Percentiles rank a stretch among this genome's conserved stretches.
Evolutionary conservation across 495 filamentous ascomycete genomes (phyloP).

Genomic region (Ramalina peruviana): DNA sequence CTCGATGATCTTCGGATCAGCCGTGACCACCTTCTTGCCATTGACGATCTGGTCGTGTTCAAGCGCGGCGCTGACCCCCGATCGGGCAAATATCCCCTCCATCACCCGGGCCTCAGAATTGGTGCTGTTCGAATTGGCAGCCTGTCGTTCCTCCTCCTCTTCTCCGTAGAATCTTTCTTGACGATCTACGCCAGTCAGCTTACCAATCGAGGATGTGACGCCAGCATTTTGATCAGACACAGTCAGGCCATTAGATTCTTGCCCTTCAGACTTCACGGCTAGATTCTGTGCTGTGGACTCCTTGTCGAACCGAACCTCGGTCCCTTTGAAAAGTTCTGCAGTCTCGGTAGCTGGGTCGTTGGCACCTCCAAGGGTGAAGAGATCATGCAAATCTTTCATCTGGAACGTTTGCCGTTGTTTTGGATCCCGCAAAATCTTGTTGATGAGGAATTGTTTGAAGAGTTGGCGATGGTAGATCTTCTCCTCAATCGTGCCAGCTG

Average conservation of each 20-base stretch:
- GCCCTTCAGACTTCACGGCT: slow-evolving; percentile 1
- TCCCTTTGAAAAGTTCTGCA: slow-evolving; percentile 66
- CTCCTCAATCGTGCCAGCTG: slow-evolving; percentile 94
- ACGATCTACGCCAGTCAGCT: slow-evolving; percentile 44
- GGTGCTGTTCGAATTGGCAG: slow-evolving; percentile 26
- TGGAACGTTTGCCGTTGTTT: slow-evolving; percentile 81
- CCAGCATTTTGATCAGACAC: slow-evolving; percentile 1
- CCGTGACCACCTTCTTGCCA: slow-evolving; percentile 45
- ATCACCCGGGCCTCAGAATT: slow-evolving; percentile 54
- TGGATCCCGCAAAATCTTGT: slow-evolving; percentile 86
- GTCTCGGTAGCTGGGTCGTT: slow-evolving; percentile 67
- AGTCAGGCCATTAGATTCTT: slow-evolving; percentile 14
- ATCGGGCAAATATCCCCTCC: slow-evolving; percentile 71
- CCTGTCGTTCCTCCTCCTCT: slow-evolving; percentile 23
- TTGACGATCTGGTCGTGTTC: slow-evolving; percentile 83
- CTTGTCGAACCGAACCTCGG: slow-evolving; percentile 51
- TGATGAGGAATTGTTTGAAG: slow-evolving; percentile 89
- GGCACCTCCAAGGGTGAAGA: slow-evolving; percentile 67
- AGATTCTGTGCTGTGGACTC: slow-evolving; percentile 20
- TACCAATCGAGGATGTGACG: slow-evolving; percentile 25
- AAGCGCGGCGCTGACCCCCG: slow-evolving; percentile 69
- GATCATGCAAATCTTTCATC: slow-evolving; percentile 71
- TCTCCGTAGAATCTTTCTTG: slow-evolving; percentile 39
- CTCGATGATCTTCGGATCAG: slow-evolving; percentile 60
- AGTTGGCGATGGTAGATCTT: slow-evolving; percentile 98